phyloP scores from a whole-genome alignment of 106 monocot species.

The Chionographis japonica region DNA sequence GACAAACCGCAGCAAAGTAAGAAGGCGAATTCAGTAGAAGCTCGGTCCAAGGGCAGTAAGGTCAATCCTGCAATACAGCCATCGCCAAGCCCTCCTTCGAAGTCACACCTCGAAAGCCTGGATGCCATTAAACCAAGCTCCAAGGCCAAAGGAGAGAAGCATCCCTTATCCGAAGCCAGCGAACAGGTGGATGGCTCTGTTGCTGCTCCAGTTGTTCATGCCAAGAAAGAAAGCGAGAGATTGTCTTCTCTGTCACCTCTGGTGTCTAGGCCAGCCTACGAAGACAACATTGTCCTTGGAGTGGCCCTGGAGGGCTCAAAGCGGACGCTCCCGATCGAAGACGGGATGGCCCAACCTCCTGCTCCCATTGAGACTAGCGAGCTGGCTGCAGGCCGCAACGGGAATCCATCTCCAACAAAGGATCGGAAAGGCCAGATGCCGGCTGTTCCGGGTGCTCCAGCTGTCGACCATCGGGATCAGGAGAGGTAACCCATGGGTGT shows the following conservation, averaged over 20 bases:
- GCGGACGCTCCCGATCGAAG: constrained; percentile 53
- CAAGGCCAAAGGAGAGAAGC: constrained; percentile 11
- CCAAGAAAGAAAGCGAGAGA: constrained; percentile 25
- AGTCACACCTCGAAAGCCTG: constrained; percentile 5
- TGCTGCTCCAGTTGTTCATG: background rate
- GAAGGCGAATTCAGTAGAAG: constrained; percentile 25
- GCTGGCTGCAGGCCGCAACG: constrained; percentile 21
- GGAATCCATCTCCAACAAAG: constrained; percentile 32
- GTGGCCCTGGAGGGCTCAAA: constrained; percentile 68
- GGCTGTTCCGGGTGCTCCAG: constrained; percentile 7
- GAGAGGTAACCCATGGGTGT: constrained; percentile 14
- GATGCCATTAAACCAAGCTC: background rate
- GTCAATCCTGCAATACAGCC: constrained; percentile 8
- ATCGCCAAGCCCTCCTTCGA: constrained; percentile 9
- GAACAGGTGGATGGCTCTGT: constrained; percentile 4
- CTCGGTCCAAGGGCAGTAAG: constrained; percentile 10
- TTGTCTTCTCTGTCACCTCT: constrained; percentile 3
- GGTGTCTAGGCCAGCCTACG: constrained; percentile 24
- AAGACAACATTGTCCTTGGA: constrained; percentile 65
- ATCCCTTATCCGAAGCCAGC: background rate
- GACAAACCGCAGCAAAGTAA: constrained; percentile 37
- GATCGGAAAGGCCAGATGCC: constrained; percentile 34
- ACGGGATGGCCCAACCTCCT: constrained; percentile 14
- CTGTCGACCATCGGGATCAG: constrained; percentile 22
- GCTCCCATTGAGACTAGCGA: constrained; percentile 34